Conservation (phyloP, 305 asterid genomes). For the Rubia occidens region DNA sequence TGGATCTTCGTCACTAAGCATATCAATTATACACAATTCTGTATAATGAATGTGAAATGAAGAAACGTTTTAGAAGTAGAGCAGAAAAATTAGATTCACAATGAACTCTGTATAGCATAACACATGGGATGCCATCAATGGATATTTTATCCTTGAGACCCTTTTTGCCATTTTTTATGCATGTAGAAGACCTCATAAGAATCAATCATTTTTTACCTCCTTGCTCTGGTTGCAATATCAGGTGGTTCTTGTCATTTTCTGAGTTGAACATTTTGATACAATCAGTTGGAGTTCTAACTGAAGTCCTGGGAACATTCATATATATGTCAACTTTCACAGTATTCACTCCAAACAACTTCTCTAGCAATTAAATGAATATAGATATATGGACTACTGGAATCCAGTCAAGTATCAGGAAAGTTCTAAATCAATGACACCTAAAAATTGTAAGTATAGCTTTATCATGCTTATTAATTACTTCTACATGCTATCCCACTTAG, state of each 20-base stretch:
- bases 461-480: too few species aligned
- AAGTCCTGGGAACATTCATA: slow-evolving; percentile 33
- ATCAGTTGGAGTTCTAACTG: slow-evolving; percentile 23
- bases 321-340: neutral
- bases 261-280: slow-evolving; percentile 26
- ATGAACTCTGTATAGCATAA: neutral
- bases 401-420: neutral
- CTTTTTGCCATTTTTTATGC: neutral
- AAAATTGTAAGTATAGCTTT: neutral
- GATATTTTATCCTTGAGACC: neutral
- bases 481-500: too few species aligned
- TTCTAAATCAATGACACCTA: neutral
- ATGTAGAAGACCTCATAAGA: neutral
- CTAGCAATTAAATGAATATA: neutral
- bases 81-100: slow-evolving; percentile 6
- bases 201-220: slow-evolving; percentile 33
- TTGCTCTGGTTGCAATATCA: slow-evolving; percentile 14
- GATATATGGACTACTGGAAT: neutral
- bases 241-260: slow-evolving; percentile 24
- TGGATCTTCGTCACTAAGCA: slow-evolving; percentile 64
- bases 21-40: slow-evolving; percentile 68
- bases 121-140: neutral
- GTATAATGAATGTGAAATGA: slow-evolving; percentile 18
- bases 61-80: neutral
- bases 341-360: slow-evolving; percentile 1